These are phyloP conservation scores for Gliomastix tumulicola DNA, from an alignment of 2,329 filamentous ascomycete genomes.

Conservation along the genomic window DNA sequence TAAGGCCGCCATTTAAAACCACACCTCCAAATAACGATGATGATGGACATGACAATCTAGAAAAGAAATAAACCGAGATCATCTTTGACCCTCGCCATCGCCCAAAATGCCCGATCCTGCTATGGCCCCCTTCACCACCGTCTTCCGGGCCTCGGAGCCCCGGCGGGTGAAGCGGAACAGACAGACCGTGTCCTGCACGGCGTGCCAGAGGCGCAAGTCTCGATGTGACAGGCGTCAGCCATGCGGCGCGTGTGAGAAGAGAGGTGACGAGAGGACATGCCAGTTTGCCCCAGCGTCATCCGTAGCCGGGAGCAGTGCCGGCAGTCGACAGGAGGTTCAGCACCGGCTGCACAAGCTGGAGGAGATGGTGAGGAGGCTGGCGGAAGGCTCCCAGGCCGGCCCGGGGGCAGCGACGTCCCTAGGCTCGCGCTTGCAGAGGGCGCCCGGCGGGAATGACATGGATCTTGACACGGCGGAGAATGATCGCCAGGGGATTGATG, in stretches of 20 bases:
- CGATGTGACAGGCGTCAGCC: slow-evolving; percentile 33
- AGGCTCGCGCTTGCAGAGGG: neutral
- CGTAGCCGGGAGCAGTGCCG: neutral
- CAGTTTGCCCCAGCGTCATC: slow-evolving; percentile 14
- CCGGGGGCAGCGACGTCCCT: too few relatives aligned
- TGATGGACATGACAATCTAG: too few relatives aligned
- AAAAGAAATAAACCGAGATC: too few relatives aligned
- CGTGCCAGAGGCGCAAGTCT: slow-evolving; percentile 34
- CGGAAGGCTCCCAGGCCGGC: slow-evolving; percentile 11
- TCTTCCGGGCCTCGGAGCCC: slow-evolving; percentile 27
- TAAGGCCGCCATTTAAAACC: too few relatives aligned
- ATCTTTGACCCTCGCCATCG: too few relatives aligned
- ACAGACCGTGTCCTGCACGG: slow-evolving; percentile 30
- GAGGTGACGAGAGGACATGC: slow-evolving; percentile 24
- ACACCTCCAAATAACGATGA: too few relatives aligned
- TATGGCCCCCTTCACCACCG: slow-evolving; percentile 15
- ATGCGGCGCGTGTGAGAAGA: slow-evolving; percentile 30
- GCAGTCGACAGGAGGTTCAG: slow-evolving; percentile 26
- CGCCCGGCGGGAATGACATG: neutral
- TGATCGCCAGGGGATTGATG: too few relatives aligned
- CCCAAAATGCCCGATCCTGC: slow-evolving; percentile 13
- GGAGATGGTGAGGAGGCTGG: slow-evolving; percentile 28
- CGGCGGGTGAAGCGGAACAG: slow-evolving; percentile 29
- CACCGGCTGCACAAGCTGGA: slow-evolving; percentile 30
- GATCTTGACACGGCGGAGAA: too few relatives aligned